phyloP scores from a whole-genome alignment of 805 yeast species.

The Yamadazyma scolyti region DNA sequence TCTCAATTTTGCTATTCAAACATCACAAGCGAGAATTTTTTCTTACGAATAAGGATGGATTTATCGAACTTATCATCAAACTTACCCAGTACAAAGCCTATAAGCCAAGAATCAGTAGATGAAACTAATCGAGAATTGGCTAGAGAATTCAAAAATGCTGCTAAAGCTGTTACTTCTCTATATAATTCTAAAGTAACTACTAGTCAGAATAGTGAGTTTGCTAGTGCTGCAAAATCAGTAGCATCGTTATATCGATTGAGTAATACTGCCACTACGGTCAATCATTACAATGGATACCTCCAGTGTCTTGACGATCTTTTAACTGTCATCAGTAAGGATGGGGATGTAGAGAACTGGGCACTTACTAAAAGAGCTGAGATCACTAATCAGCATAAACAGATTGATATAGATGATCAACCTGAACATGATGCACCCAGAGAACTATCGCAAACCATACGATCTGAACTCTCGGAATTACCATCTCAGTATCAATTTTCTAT shows the following conservation, averaged over 20 bases:
- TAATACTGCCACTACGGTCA: constrained; percentile 45
- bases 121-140: constrained; percentile 53
- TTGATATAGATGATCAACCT: constrained; percentile 1
- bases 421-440: background rate
- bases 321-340: constrained; percentile 33
- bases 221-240: constrained; percentile 40
- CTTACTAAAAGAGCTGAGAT: constrained; percentile 44
- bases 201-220: constrained; percentile 26
- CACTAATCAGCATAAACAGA: constrained; percentile 10
- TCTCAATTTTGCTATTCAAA: background rate
- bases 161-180: constrained; percentile 61
- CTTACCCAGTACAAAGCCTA: constrained; percentile 51
- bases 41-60: constrained; percentile 41
- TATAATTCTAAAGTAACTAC: constrained; percentile 20
- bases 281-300: constrained; percentile 56
- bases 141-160: constrained; percentile 66
- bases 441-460: background rate
- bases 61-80: constrained; percentile 55
- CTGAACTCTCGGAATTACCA: background rate
- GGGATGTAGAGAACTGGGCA: constrained; percentile 53
- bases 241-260: constrained; percentile 58
- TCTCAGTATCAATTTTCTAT: constrained; percentile 30
- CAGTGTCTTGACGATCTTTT: constrained; percentile 59
- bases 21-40: background rate
- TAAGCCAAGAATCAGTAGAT: constrained; percentile 43